phyloP scores from a whole-genome alignment of 768 basidiomycete genomes.

The button mushroom (Agaricus bisporus) region DNA sequence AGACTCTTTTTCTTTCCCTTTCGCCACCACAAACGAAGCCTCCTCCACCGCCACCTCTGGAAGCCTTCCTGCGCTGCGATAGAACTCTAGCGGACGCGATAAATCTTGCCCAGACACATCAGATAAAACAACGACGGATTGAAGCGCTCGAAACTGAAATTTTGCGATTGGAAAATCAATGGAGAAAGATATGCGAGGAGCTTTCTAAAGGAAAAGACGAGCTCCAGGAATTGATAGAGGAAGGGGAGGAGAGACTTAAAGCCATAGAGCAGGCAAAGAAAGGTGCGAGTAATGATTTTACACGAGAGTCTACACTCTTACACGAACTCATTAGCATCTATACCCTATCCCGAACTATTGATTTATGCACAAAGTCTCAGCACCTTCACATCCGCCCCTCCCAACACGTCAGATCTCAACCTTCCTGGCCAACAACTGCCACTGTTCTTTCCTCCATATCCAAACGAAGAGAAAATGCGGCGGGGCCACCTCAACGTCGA shows the following conservation, averaged over 20 bases:
- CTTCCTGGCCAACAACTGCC: constrained; percentile 69
- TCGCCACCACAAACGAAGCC: constrained; percentile 62
- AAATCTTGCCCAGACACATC: constrained; percentile 61
- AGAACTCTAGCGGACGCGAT: constrained; percentile 59
- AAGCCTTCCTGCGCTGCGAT: constrained; percentile 60
- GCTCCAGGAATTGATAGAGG: constrained; percentile 62
- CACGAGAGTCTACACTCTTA: constrained; percentile 2
- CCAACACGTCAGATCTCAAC: constrained; percentile 74
- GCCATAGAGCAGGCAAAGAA: constrained; percentile 68
- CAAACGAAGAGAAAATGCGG: constrained; percentile 89
- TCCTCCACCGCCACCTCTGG: constrained; percentile 52
- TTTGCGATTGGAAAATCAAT: constrained; percentile 54
- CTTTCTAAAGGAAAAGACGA: constrained; percentile 64
- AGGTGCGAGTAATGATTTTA: constrained; percentile 35
- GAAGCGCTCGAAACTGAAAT: constrained; percentile 70
- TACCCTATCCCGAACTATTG: constrained; percentile 78
- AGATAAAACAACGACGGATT: constrained; percentile 69
- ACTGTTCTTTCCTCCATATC: constrained; percentile 88
- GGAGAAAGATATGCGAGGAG: constrained; percentile 62
- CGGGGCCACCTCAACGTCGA: constrained; percentile 75
- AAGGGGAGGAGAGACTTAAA: constrained; percentile 68
- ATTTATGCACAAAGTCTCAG: constrained; percentile 82
- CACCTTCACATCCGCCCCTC: constrained; percentile 83
- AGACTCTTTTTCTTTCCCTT: constrained; percentile 65
- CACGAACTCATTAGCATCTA: constrained; percentile 43